phyloP scores from a whole-genome alignment of 192 early-diverging fungal species.

The Powellomyces hirtus region DNA sequence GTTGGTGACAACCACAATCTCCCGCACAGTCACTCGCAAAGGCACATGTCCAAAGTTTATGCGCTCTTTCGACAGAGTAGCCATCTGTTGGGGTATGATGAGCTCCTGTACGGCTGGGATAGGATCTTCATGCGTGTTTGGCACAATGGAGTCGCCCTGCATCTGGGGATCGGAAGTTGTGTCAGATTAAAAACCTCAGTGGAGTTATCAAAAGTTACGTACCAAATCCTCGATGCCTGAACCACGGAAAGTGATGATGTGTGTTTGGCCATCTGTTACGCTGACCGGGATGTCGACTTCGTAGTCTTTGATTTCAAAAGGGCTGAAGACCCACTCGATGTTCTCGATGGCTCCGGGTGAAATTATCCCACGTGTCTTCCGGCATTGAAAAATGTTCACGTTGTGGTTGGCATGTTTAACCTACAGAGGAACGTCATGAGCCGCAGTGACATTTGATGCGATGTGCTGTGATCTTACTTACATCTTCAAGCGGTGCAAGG shows the following conservation, averaged over 20 bases:
- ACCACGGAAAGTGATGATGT: constrained; percentile 49
- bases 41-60: constrained; percentile 54
- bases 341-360: constrained; percentile 36
- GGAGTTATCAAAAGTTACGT: too few relatives aligned
- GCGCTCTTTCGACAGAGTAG: constrained; percentile 42
- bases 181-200: too few relatives aligned
- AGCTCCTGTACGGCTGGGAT: constrained; percentile 44
- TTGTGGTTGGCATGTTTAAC: constrained; percentile 39
- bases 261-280: constrained; percentile 45
- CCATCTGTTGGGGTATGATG: constrained; percentile 38
- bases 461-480: neutral
- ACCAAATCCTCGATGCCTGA: constrained; percentile 32
- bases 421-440: constrained; percentile 1
- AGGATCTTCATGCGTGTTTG: constrained; percentile 25
- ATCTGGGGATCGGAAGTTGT: neutral
- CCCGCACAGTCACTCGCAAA: constrained; percentile 30
- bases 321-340: constrained; percentile 53
- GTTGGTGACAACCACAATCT: constrained; percentile 48
- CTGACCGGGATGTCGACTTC: constrained; percentile 49
- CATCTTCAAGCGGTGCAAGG: constrained; percentile 22
- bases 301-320: constrained; percentile 50
- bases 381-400: constrained; percentile 45
- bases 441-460: neutral
- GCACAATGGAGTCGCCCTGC: neutral
- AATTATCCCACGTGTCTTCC: constrained; percentile 34